Conservation (phyloP, 2,329 filamentous ascomycete species). For the Beauveria asiatica region DNA sequence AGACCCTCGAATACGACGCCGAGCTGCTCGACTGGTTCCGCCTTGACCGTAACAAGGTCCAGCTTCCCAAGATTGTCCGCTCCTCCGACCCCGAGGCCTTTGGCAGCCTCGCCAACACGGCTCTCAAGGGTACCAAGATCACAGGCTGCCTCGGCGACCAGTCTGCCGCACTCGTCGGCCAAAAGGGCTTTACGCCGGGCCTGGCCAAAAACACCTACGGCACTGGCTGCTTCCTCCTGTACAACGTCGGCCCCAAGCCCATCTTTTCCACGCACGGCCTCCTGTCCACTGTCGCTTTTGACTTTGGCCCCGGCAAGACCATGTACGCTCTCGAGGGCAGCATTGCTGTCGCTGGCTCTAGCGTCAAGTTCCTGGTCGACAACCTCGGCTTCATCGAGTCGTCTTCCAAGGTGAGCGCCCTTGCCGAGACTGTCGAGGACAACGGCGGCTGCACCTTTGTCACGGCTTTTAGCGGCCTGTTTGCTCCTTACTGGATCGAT, state of each 20-base stretch:
- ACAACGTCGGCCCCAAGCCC: constrained; percentile 72
- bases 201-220: constrained; percentile 81
- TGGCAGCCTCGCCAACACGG: constrained; percentile 52
- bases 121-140: constrained; percentile 59
- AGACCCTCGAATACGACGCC: constrained; percentile 66
- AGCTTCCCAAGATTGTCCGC: constrained; percentile 67
- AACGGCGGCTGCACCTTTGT: constrained; percentile 72
- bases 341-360: constrained; percentile 68
- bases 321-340: constrained; percentile 72
- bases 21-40: constrained; percentile 67
- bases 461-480: constrained; percentile 72
- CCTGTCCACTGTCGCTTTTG: constrained; percentile 68
- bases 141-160: constrained; percentile 76
- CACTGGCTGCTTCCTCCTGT: constrained; percentile 76
- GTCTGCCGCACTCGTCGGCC: constrained; percentile 71
- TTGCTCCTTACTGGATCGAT: constrained; percentile 80
- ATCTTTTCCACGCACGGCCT: constrained; percentile 72
- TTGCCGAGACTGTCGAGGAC: constrained; percentile 47
- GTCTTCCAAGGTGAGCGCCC: constrained; percentile 34
- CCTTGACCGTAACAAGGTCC: constrained; percentile 59
- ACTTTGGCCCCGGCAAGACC: constrained; percentile 58
- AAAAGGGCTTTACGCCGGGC: constrained; percentile 68
- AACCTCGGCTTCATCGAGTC: constrained; percentile 48
- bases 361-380: constrained; percentile 59
- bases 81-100: constrained; percentile 64